Base-by-base conservation (phyloP, 768 basidiomycete species). In the Lactifluus subvellereus region DNA sequence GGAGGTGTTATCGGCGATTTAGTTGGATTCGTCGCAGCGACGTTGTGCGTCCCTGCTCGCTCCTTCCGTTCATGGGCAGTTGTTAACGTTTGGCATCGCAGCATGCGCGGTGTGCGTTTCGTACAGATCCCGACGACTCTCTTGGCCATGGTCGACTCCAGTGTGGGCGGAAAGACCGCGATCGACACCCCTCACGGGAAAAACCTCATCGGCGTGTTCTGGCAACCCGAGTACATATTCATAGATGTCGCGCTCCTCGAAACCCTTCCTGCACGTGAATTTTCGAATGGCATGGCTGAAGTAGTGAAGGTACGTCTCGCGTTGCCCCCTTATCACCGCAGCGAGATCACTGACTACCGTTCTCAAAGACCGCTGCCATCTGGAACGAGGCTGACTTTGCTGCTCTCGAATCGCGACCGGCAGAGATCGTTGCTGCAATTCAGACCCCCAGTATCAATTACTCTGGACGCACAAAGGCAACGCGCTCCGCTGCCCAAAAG, bases 221-320 rank as follows among this genome's bases (percentile, higher is more conserved):
- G 94, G 92, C 96, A 98, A 75, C 97, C 97, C 0, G 85, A 90
- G 69, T 98, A 88, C 78, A 88, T 98, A 72, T 99, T 99, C 76
- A 96, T 98, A 67, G 97, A 99, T 72, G 89, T 91, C 30, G 89
- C 95, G 1, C 96, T 97, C 80, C 83, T 99, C 60, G 92, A 94
- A 71, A 94, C 92, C 1, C 85, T 99, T 2, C 95, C 95, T 0
- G 75, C 85, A 37, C 81, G 96, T 58, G 97, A 98, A 73, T 93
- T 98, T 65, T 90, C 92, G n/a, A 98, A 98, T 70, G 96, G 97
- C 42, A 96, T 99, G 89, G 96, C 97, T 0, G 96, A 99, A 74
- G 89, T 98, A 3, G 87, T 98, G 72, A 99, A 99, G 84, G 94
- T 92, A 60, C 45, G 35, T 50, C 55, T 38, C 38, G n/a, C 35